Percentiles rank a stretch among this genome's conserved stretches.
phyloP scores from a whole-genome alignment of 2,329 filamentous ascomycete genomes.

The Proliferodiscus dingleyae region DNA sequence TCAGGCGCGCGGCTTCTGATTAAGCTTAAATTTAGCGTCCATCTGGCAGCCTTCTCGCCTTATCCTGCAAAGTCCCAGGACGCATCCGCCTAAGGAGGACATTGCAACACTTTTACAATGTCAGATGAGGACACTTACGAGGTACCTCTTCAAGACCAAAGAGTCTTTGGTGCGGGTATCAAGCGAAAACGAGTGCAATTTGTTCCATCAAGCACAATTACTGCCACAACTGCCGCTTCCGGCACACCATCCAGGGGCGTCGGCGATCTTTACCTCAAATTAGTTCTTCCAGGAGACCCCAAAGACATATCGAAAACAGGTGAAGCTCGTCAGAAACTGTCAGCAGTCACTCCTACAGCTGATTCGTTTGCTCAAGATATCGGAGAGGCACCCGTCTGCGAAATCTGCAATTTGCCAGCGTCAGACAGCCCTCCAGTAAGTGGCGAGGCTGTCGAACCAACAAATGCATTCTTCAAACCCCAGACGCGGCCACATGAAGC shows the following conservation, averaged over 20 bases:
- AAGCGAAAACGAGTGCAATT: slow-evolving; percentile 57
- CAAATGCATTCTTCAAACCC: neutral
- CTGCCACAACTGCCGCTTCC: slow-evolving; percentile 29
- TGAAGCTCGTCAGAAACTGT: neutral
- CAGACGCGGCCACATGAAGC: slow-evolving; percentile 45
- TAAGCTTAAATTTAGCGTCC: neutral
- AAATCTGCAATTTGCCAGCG: slow-evolving; percentile 57
- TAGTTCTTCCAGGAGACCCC: slow-evolving; percentile 46
- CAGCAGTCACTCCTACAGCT: neutral
- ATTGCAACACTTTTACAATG: slow-evolving; percentile 15
- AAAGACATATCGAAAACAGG: neutral
- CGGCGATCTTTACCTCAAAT: slow-evolving; percentile 57
- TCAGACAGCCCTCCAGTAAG: slow-evolving; percentile 36
- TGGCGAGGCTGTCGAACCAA: neutral
- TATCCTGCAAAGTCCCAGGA: too few species aligned
- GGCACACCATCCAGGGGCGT: slow-evolving; percentile 26
- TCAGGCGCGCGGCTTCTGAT: neutral
- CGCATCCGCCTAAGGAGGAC: too few species aligned
- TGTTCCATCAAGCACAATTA: slow-evolving; percentile 37
- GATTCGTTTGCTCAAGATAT: neutral
- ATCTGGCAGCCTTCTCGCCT: too few species aligned
- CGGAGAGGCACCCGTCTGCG: slow-evolving; percentile 37
- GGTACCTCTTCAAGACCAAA: slow-evolving; percentile 52
- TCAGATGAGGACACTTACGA: slow-evolving; percentile 52
- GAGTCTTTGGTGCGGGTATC: slow-evolving; percentile 58